Base-by-base conservation (phyloP, 805 yeast genomes). In the Yarrowia sp. region DNA sequence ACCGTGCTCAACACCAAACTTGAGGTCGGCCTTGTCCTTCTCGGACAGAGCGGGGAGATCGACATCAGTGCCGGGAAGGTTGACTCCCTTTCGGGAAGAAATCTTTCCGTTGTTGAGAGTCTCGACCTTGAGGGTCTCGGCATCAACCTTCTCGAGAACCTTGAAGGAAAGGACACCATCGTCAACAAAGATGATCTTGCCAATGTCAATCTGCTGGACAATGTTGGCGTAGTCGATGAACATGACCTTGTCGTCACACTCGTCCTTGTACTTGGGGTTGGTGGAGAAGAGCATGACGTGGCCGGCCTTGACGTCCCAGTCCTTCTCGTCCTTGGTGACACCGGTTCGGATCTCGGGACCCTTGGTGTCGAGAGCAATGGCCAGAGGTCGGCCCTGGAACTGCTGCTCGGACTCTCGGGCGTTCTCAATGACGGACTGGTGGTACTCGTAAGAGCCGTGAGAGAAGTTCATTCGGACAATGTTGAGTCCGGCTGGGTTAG, bases 271-370 rank as follows among this genome's bases (percentile, higher is more conserved):
- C 71, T 83, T 81, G 65, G 86, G 93, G 78, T 93, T 96, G 68
- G 98, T 95, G 77, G 98, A 81, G 84, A 95, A 89, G 76, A 82
- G 86, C 96, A 95, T 89, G 79, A 88, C 93, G 79, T 91, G 97
- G 80, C 86, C 86, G 68, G 95, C 84, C 50, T 84, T 79, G 74
- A 95, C 89, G 74, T 97, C 88, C 80, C 80, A 91, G 77, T 95
- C 99, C 67, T 80, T 78, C 67, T 85, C 89, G 74, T 84, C 90
- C 69, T 80, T 77, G 73, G 99, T 95, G 78, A 92, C 86, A 80
- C 99, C 99, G 66, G 99, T 93, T 86, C 99, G 90, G 82, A 95
- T 95, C 83, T 95, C 99, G 69, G 99, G 99, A 73, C 99, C 99
- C 86, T 95, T 95, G 79, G 98, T 95, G 80, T 95, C 99, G 74